Percentiles rank a stretch among this genome's conserved stretches.
phyloP scores from a whole-genome alignment of 148 eudicot species.

The Linanthus parryae region DNA sequence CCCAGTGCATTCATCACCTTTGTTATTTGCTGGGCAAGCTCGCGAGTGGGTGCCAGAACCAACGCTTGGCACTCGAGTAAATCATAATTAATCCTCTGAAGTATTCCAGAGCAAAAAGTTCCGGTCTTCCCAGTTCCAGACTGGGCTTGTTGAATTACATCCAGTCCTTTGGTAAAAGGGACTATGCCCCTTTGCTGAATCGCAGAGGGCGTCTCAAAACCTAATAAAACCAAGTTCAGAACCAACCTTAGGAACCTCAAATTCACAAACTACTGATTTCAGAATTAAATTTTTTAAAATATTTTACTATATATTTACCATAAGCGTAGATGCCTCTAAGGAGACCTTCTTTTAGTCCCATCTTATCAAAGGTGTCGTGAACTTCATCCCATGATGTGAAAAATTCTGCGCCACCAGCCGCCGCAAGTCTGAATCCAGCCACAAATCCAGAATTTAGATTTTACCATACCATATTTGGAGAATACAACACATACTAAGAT shows the following conservation, averaged over 20 bases:
- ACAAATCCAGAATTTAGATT: too few relatives aligned
- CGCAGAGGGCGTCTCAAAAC: conserved; percentile 69
- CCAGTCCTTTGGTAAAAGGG: conserved; percentile 55
- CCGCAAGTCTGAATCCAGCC: conserved; percentile 19
- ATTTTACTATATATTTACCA: too few relatives aligned
- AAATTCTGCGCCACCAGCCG: conserved; percentile 28
- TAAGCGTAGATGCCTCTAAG: conserved; percentile 34
- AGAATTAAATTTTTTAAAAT: too few relatives aligned
- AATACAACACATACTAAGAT: too few relatives aligned
- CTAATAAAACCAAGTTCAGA: conserved; percentile 18
- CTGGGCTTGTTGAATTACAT: conserved; percentile 61
- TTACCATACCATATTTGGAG: too few relatives aligned
- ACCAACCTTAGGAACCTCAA: conserved; percentile 4
- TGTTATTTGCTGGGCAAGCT: conserved; percentile 57
- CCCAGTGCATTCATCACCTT: conserved; percentile 62
- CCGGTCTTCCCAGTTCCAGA: conserved; percentile 65
- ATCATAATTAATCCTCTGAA: conserved; percentile 45
- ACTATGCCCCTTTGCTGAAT: conserved; percentile 62
- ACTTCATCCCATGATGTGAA: conserved; percentile 31
- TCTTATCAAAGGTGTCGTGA: conserved; percentile 29
- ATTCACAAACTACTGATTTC: background rate
- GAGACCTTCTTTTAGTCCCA: conserved; percentile 36
- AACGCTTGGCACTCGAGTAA: conserved; percentile 47
- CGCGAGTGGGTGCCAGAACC: conserved; percentile 57
- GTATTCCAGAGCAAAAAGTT: conserved; percentile 58